These are phyloP conservation scores for Apostasia ramifera DNA, from an alignment of 106 monocot genomes.

Conservation along the genomic window DNA sequence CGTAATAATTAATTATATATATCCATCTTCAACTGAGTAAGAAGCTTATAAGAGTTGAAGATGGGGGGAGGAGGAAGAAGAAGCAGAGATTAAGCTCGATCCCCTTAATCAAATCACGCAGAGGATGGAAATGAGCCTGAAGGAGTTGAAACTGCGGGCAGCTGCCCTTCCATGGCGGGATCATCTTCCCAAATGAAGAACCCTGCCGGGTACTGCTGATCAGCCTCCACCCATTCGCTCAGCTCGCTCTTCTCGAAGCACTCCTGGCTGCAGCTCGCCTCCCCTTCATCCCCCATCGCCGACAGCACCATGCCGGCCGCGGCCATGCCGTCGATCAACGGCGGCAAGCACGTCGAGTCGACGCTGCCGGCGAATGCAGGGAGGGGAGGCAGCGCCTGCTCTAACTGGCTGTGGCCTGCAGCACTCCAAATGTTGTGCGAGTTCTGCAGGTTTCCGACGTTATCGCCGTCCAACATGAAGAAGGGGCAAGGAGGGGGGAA, in stretches of 20 bases:
- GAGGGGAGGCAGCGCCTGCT: constrained; percentile 10
- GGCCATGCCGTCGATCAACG: constrained; percentile 31
- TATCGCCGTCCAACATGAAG: constrained; percentile 31
- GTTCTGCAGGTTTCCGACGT: neutral
- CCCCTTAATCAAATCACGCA: too few relatives aligned
- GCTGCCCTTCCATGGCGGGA: too few relatives aligned
- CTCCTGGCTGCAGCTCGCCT: neutral
- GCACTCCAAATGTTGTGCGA: constrained; percentile 20
- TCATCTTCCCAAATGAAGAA: constrained; percentile 23
- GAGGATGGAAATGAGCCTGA: too few relatives aligned
- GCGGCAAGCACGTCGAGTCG: constrained; percentile 31
- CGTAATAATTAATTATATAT: too few relatives aligned
- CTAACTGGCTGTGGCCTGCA: neutral
- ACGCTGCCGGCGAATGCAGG: constrained; percentile 9
- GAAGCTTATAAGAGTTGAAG: too few relatives aligned
- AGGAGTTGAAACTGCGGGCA: too few relatives aligned
- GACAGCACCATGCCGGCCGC: constrained; percentile 6
- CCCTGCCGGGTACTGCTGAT: constrained; percentile 6
- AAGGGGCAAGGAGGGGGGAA: constrained; percentile 28
- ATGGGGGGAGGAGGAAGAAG: too few relatives aligned
- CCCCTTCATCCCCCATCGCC: constrained; percentile 14
- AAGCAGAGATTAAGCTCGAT: too few relatives aligned
- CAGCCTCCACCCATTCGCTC: constrained; percentile 22
- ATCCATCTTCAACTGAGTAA: too few relatives aligned
- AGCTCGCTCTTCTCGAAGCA: constrained; percentile 27